These are phyloP conservation scores for Leccinum uliginosum DNA, from an alignment of 768 basidiomycete genomes.

Conservation along the genomic window DNA sequence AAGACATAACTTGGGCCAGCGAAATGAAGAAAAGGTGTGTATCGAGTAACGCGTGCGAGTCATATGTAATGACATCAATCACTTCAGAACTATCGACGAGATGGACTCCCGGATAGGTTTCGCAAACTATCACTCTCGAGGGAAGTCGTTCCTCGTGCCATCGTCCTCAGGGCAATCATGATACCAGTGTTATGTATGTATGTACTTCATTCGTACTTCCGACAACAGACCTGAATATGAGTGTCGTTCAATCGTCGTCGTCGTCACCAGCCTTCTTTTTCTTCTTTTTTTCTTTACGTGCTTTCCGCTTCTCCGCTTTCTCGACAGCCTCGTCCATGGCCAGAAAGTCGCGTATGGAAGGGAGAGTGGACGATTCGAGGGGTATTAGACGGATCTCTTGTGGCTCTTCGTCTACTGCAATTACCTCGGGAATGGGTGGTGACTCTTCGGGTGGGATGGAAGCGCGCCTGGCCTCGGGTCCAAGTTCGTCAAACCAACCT, in stretches of 20 bases:
- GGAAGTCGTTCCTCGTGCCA: slow-evolving; percentile 30
- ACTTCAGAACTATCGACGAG: slow-evolving; percentile 64
- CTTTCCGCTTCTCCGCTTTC: slow-evolving; percentile 61
- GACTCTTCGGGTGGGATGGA: slow-evolving; percentile 11
- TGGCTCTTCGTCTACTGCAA: slow-evolving; percentile 28
- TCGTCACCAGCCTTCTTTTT: slow-evolving; percentile 30
- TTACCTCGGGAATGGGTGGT: slow-evolving; percentile 7
- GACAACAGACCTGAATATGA: background rate
- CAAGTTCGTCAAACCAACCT: slow-evolving; percentile 47
- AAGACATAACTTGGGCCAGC: slow-evolving; percentile 84
- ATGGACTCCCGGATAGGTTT: slow-evolving; percentile 69
- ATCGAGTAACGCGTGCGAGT: background rate
- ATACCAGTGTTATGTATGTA: background rate
- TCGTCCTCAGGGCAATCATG: slow-evolving; percentile 2
- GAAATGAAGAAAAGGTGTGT: slow-evolving; percentile 81
- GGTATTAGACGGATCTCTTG: slow-evolving; percentile 60
- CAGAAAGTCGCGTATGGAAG: slow-evolving; percentile 79
- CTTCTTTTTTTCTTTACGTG: slow-evolving; percentile 74
- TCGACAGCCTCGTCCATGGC: slow-evolving; percentile 69
- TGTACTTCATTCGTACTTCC: slow-evolving; percentile 2
- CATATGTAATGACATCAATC: background rate
- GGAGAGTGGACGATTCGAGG: slow-evolving; percentile 73
- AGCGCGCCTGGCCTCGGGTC: slow-evolving; percentile 22
- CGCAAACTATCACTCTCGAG: slow-evolving; percentile 60
- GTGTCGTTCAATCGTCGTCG: slow-evolving; percentile 26